Evolutionary conservation across 768 basidiomycete species (phyloP).

Genomic region (Dioszegia hungarica): DNA sequence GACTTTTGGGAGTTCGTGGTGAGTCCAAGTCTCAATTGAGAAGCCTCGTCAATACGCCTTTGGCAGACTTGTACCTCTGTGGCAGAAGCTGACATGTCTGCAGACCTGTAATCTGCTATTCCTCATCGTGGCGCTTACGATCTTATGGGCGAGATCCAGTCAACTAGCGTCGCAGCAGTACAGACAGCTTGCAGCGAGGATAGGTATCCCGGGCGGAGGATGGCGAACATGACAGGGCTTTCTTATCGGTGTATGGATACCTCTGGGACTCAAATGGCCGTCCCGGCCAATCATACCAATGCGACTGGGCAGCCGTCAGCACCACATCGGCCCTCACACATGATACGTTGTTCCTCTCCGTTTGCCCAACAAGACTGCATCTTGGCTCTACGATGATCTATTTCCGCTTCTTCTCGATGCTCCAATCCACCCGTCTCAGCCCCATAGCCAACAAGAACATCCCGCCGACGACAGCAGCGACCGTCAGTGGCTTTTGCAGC

Average conservation of each 20-base stretch:
- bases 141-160: conserved; percentile 66
- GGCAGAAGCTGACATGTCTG: background rate
- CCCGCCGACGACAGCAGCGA: conserved; percentile 55
- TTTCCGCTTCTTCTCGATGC: conserved; percentile 46
- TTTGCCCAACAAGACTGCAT: background rate
- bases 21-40: conserved; percentile 48
- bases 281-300: too few relatives aligned
- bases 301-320: too few relatives aligned
- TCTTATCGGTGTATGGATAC: too few relatives aligned
- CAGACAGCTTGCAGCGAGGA: conserved; percentile 75
- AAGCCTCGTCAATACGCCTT: background rate
- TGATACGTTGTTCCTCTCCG: too few relatives aligned
- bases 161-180: conserved; percentile 69
- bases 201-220: conserved; percentile 56
- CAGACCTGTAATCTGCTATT: conserved; percentile 63
- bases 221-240: conserved; percentile 14
- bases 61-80: too few relatives aligned
- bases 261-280: too few relatives aligned
- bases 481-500: conserved; percentile 77
- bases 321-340: too few relatives aligned
- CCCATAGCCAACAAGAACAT: conserved; percentile 38
- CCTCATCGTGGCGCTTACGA: conserved; percentile 59
- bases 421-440: conserved; percentile 57
- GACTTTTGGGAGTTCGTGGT: conserved; percentile 90
- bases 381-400: background rate